Base-by-base conservation (phyloP, 768 basidiomycete genomes). In the Termitomyces sp. region DNA sequence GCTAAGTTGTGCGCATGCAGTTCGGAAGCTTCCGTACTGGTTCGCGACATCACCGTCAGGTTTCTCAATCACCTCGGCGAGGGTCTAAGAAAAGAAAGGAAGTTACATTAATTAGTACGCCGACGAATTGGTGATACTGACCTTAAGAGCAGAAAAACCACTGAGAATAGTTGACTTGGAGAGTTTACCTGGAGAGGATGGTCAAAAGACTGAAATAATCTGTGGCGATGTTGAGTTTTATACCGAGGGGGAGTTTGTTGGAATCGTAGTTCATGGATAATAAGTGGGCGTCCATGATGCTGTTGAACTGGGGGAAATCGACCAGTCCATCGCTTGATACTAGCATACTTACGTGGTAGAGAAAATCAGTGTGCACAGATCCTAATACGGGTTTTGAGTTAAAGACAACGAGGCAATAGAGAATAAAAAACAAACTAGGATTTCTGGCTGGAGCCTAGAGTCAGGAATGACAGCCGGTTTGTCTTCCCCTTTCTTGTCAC, bases 191-290 rank as follows among this genome's bases (percentile, higher is more conserved):
- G 12, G 42, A 3, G 9, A 18, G 11, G 3, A 9, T 15, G 23
- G 38, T 59, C 12, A 57, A 31, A n/a, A 47, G 15, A 60, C 7
- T 43, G 15, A 6, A 46, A 48, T 18, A 25, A n/a, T 29, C 18
- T n/a, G n/a, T n/a, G n/a, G n/a, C 13, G 12, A 49, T 3, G 27
- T 3, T 25, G 2, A 3, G 38, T 16, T 12, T 43, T 58, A 42
- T 64, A 76, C 83, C 84, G 15, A 85, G 76, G 13, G 84, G 84
- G 25, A 85, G 73, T 60, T 85, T 85, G 60, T 78, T 78, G 3
- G 83, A 83, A 61, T 85, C 84, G 56, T 85, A 85, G 57, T 85
- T 84, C 81, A 85, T 83, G 5, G 80, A 79, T 15, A 79, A 78
- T 62, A 85, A 65, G 40, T 76, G 73, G 0, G 80, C 81, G 46